phyloP scores from a whole-genome alignment of 2,329 filamentous ascomycete species.

The Colletotrichum euphorbiae region DNA sequence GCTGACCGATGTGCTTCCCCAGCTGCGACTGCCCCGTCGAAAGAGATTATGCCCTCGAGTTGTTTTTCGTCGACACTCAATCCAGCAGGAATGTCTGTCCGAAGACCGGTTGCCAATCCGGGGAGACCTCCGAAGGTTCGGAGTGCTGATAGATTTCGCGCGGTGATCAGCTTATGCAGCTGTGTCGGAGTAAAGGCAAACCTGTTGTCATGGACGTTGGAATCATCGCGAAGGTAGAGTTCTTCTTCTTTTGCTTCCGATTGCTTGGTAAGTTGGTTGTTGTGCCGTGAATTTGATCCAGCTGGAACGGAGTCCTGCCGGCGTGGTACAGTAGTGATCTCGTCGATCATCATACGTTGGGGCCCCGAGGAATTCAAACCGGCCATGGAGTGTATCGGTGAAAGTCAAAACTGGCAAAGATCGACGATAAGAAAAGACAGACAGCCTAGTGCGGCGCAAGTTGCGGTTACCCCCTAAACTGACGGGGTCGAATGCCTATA shows the following conservation, averaged over 20 bases:
- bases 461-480: no score
- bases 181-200: conserved; percentile 68
- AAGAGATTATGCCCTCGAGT: conserved; percentile 58
- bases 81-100: conserved; percentile 60
- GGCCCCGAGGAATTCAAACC: neutral
- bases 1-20: conserved; percentile 48
- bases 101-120: conserved; percentile 64
- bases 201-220: conserved; percentile 52
- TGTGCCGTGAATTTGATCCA: conserved; percentile 41
- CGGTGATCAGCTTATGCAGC: conserved; percentile 64
- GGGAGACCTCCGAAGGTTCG: conserved; percentile 64
- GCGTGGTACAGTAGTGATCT: conserved; percentile 66
- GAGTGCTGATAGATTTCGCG: conserved; percentile 61
- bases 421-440: conserved; percentile 4
- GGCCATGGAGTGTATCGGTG: conserved; percentile 2
- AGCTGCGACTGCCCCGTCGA: conserved; percentile 61
- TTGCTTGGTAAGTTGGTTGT: neutral
- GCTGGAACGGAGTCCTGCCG: conserved; percentile 59
- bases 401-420: conserved; percentile 10
- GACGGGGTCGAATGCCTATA: no score
- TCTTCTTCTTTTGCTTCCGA: conserved; percentile 5
- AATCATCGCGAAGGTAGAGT: conserved; percentile 33
- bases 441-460: neutral
- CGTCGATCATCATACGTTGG: conserved; percentile 50
- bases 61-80: conserved; percentile 62